Percentiles rank a stretch among this genome's conserved stretches.
Evolutionary conservation across 2,329 filamentous ascomycete species (phyloP).

Genomic region (Alternaria angustiovoidea): DNA sequence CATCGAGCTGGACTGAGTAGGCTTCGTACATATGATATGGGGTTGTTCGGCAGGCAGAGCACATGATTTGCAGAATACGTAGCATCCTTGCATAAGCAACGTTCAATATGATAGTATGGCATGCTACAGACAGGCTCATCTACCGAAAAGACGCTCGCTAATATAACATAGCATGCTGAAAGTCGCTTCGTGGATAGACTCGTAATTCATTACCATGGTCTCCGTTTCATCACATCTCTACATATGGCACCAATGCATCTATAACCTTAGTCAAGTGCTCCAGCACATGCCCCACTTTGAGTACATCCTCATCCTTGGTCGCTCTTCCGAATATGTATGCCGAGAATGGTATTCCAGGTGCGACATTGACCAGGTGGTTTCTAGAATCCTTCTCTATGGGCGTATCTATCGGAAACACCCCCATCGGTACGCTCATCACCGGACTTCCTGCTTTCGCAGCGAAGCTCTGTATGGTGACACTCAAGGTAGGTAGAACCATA

Average conservation of each 20-base stretch:
- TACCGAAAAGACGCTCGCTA: background rate
- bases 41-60: background rate
- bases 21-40: background rate
- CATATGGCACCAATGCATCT: constrained; percentile 6
- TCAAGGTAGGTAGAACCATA: constrained; percentile 64
- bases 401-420: constrained; percentile 58
- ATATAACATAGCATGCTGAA: background rate
- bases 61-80: background rate
- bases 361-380: constrained; percentile 58
- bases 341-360: constrained; percentile 59
- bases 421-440: constrained; percentile 67
- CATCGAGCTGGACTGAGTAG: constrained; percentile 15
- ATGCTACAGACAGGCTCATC: background rate
- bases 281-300: constrained; percentile 13
- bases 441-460: constrained; percentile 57
- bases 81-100: background rate
- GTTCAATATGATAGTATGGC: background rate
- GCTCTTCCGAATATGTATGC: constrained; percentile 16
- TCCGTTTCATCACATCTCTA: background rate
- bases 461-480: constrained; percentile 54
- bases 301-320: constrained; percentile 12
- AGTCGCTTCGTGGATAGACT: background rate
- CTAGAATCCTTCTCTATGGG: constrained; percentile 51
- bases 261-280: constrained; percentile 6
- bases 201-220: no score